Evolutionary conservation across 148 eudicot genomes (phyloP).

Genomic region (Chenopodium formosanum): DNA sequence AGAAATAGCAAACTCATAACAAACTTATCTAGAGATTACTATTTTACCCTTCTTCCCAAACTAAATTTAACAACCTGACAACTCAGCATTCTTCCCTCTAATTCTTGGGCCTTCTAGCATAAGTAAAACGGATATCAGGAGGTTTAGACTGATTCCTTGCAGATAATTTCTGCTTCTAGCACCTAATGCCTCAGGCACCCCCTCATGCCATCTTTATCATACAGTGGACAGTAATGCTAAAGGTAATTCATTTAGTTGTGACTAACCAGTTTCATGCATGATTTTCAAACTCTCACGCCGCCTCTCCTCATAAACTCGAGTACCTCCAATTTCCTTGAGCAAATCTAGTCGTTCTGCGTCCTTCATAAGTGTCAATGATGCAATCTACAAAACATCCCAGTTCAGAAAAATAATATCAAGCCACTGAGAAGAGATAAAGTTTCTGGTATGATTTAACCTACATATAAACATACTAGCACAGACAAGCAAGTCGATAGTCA

Average conservation of each 20-base stretch:
- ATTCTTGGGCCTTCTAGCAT: no score
- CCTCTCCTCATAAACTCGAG: constrained; percentile 97
- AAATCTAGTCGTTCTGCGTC: constrained; percentile 89
- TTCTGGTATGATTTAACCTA: not conserved
- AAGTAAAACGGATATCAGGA: no score
- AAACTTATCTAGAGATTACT: no score
- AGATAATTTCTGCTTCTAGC: no score
- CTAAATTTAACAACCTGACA: no score
- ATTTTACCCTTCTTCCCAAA: no score
- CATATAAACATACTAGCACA: not conserved
- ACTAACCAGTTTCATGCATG: constrained; percentile 97
- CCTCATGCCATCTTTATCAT: no score
- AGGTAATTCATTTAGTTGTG: constrained; percentile 17
- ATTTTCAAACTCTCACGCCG: constrained; percentile 97
- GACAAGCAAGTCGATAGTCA: constrained; percentile 22
- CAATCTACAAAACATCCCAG: constrained; percentile 48
- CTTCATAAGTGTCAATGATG: constrained; percentile 93
- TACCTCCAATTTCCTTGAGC: constrained; percentile 99
- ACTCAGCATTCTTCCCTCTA: no score
- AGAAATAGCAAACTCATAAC: no score
- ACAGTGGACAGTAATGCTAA: constrained; percentile 3
- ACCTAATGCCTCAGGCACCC: no score
- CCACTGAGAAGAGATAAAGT: constrained; percentile 1
- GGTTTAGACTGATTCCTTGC: no score
- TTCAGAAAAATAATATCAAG: constrained; percentile 16